Conservation (phyloP, 2,329 filamentous ascomycete genomes). For the Venturia asperata region DNA sequence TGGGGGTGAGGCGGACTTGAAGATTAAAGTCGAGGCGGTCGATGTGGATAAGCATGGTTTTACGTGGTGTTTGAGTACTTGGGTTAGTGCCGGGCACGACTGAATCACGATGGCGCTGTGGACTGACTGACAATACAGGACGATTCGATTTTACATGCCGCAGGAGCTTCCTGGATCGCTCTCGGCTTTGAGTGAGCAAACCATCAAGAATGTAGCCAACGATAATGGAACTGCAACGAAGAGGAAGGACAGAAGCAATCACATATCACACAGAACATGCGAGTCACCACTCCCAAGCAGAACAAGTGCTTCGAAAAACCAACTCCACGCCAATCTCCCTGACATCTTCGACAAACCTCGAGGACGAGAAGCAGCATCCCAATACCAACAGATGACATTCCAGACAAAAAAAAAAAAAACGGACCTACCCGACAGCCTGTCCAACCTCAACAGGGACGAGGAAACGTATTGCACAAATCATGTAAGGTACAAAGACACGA, state of each 20-base stretch:
- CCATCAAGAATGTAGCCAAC: too few relatives aligned
- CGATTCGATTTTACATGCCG: constrained; percentile 25
- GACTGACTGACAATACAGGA: constrained; percentile 22
- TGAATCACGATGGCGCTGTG: constrained; percentile 23
- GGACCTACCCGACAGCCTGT: too few relatives aligned
- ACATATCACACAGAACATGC: not conserved
- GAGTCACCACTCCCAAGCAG: not conserved
- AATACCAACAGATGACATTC: too few relatives aligned
- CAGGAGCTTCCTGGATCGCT: constrained; percentile 27
- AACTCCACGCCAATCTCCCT: too few relatives aligned
- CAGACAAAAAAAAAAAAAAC: too few relatives aligned
- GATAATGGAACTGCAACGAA: not conserved
- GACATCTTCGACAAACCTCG: not conserved
- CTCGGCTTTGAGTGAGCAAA: constrained; percentile 19
- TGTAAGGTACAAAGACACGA: too few relatives aligned
- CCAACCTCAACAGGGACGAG: too few relatives aligned
- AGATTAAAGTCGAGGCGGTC: constrained; percentile 24
- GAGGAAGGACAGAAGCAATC: not conserved
- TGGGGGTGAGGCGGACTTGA: constrained; percentile 26
- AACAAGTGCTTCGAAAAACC: not conserved
- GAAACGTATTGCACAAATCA: too few relatives aligned
- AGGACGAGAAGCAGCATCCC: not conserved
- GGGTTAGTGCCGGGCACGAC: constrained; percentile 19
- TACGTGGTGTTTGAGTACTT: constrained; percentile 27
- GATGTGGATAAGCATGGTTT: constrained; percentile 26